Evolutionary conservation across 1,284 basidiomycete genomes (phyloP).

Genomic region (Trichosporon coremiiforme): DNA sequence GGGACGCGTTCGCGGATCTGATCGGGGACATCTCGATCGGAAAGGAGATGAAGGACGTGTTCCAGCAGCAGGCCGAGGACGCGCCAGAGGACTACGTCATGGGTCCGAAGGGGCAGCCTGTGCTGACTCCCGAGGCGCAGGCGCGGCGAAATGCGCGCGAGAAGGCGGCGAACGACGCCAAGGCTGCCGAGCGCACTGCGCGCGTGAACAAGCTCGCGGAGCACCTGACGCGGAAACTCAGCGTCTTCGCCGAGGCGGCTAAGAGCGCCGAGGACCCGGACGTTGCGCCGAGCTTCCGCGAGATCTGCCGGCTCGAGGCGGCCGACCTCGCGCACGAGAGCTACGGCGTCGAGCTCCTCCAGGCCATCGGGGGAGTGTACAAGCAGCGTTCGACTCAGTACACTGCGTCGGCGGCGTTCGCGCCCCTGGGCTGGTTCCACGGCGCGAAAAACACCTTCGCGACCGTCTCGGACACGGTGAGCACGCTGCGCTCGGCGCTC

Average conservation of each 20-base stretch:
- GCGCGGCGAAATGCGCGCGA: conserved; percentile 69
- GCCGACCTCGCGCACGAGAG: conserved; percentile 86
- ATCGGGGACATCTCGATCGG: conserved; percentile 61
- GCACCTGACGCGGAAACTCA: conserved; percentile 81
- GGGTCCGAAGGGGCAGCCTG: conserved; percentile 54
- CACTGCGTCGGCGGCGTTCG: conserved; percentile 60
- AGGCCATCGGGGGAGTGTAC: conserved; percentile 91
- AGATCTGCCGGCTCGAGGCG: conserved; percentile 78
- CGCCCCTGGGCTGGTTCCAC: conserved; percentile 74
- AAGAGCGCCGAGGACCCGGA: conserved; percentile 67
- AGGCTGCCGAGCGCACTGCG: conserved; percentile 75
- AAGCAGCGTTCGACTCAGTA: conserved; percentile 69
- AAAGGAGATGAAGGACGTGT: conserved; percentile 94
- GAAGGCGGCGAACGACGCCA: conserved; percentile 75
- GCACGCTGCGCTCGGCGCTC: conserved; percentile 65
- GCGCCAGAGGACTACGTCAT: conserved; percentile 49
- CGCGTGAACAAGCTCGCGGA: conserved; percentile 80
- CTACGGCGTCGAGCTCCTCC: conserved; percentile 88
- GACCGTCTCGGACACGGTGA: conserved; percentile 92
- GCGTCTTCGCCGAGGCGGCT: conserved; percentile 90
- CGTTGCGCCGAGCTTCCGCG: conserved; percentile 61
- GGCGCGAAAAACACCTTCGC: conserved; percentile 93
- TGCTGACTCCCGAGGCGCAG: conserved; percentile 79
- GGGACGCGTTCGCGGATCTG: conserved; percentile 58
- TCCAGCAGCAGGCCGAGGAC: conserved; percentile 89